Evolutionary conservation across 169 alveolate genomes (phyloP).

Genomic region (Eimeria sp.): DNA sequence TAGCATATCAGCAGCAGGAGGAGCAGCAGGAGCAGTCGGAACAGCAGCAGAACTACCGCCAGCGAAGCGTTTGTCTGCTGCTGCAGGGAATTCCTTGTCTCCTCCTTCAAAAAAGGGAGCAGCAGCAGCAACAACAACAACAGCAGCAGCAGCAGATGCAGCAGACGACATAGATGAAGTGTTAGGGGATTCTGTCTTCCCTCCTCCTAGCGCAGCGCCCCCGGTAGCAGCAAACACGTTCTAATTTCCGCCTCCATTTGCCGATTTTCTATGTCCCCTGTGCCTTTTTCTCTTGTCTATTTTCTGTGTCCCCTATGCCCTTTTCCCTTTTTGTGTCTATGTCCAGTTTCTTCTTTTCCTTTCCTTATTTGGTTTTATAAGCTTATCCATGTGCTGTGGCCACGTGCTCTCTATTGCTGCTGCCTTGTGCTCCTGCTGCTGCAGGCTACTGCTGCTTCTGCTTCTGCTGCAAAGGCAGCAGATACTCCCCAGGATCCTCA

Average conservation of each 20-base stretch:
- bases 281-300: not conserved
- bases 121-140: too few relatives aligned
- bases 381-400: not conserved
- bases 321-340: not conserved
- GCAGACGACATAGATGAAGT: not conserved
- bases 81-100: not conserved
- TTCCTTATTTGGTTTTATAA: not conserved
- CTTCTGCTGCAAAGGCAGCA: not conserved
- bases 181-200: constrained; percentile 13
- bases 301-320: not conserved
- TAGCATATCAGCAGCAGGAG: not conserved
- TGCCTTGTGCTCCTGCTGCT: not conserved
- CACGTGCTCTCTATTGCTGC: not conserved
- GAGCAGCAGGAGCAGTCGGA: not conserved
- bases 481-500: not conserved
- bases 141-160: too few relatives aligned
- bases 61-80: not conserved
- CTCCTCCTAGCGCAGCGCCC: not conserved
- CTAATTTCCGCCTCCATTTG: not conserved
- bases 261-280: not conserved
- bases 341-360: not conserved
- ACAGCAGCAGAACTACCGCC: constrained; percentile 17
- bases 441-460: not conserved
- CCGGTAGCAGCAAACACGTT: not conserved
- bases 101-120: too few relatives aligned